phyloP scores from a whole-genome alignment of 176 grass and related monocot species.

The Stipa capillata region DNA sequence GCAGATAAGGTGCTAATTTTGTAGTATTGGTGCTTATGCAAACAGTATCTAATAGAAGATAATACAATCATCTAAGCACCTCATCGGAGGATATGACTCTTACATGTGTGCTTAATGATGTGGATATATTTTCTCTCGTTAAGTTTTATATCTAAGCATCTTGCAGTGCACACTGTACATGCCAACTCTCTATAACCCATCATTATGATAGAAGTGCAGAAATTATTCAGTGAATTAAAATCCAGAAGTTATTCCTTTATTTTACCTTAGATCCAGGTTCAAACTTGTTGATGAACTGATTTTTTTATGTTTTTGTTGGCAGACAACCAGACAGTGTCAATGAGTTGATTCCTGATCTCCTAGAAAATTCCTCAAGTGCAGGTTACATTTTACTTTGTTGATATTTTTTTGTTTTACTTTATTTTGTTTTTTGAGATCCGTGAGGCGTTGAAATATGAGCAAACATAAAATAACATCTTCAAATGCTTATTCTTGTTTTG shows the following conservation, averaged over 20 bases:
- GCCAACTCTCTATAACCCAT: background rate
- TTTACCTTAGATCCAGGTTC: background rate
- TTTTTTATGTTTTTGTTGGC: constrained; percentile 16
- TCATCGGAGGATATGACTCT: background rate
- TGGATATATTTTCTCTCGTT: background rate
- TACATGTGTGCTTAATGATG: background rate
- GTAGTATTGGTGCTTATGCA: background rate
- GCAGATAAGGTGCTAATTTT: background rate
- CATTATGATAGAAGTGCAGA: background rate
- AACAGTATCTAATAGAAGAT: too few relatives aligned
- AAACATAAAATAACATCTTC: background rate
- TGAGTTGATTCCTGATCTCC: constrained; percentile 9
- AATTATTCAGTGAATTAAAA: background rate
- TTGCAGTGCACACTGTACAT: background rate
- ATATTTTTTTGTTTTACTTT: background rate
- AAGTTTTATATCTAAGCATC: background rate
- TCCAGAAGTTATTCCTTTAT: background rate
- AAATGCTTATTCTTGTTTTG: background rate
- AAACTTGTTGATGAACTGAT: constrained; percentile 5
- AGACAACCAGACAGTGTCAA: constrained; percentile 45
- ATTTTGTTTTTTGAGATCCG: background rate
- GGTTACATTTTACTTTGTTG: constrained; percentile 37
- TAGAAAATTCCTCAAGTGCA: constrained; percentile 30
- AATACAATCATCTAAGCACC: too few relatives aligned
- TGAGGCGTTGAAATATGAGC: background rate